Evolutionary conservation across 2,329 filamentous ascomycete species (phyloP), one percentile per base, ranked within the genome.

Genomic region (Calonectria crousiana): DNA sequence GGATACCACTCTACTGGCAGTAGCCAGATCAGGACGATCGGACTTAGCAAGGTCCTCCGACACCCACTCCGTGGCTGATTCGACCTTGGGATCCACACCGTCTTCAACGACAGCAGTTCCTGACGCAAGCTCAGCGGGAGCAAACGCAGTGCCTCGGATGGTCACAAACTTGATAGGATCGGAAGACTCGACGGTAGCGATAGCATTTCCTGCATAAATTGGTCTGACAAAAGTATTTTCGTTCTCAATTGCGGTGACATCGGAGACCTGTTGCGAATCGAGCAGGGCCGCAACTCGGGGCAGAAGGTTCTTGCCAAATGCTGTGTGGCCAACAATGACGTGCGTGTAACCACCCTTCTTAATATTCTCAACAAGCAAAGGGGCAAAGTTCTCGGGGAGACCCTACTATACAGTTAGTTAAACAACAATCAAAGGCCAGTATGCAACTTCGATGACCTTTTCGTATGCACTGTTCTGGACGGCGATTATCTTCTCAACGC

Each of bases 181-280:
- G 76, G 91, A 91, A 3, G 95, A 98, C 86, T 98, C 95, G 73
- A 99, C 96, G 13, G 97, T 99, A 44, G 97, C 92, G 82, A 99
- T 98, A 62, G 96, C 97, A 83, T 99, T 99, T 70, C 97, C 97
- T 72, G 97, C 97, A 85, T 99, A 99, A 82, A 99, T 98, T 34
- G 97, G 96, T 72, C 97, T 94, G 70, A 98, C 94, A 82, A 99
- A 99, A 16, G 95, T 98, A 84, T 96, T 96, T 85, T 98, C 96
- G 85, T 92, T 92, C 85, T 98, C 92, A 82, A 99, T 94, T 1
- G 87, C 89, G 23, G 93, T 98, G 78, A 98, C 94, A 84, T 99
- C 97, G 56, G 96, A 98, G 75, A 99, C 92, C 84, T 98, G 96
- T 87, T 98, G 96, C 44, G 93, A 92, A 84, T 99, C 97, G 73